Evolutionary conservation across 805 yeast species (phyloP).

Genomic region (Nakazawaea ambrosiae): DNA sequence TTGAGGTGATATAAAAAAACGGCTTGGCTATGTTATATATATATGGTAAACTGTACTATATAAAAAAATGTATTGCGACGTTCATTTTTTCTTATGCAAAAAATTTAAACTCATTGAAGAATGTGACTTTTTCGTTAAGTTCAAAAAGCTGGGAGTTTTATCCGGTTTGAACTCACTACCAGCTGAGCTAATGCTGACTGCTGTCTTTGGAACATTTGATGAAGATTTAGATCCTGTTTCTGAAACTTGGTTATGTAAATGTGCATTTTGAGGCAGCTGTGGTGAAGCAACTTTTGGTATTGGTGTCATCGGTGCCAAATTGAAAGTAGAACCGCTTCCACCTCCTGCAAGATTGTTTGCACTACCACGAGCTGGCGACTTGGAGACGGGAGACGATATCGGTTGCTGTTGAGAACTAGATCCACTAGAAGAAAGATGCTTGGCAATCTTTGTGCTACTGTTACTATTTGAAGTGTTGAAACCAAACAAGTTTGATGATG

Average conservation of each 20-base stretch:
- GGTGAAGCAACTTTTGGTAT: conserved; percentile 1
- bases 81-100: conserved; percentile 22
- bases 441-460: conserved; percentile 9
- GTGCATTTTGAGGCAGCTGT: conserved; percentile 8
- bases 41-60: too few species aligned
- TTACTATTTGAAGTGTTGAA: conserved; percentile 8
- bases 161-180: conserved; percentile 4
- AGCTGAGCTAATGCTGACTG: background rate
- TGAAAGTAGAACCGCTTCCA: conserved; percentile 5
- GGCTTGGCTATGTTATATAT: too few species aligned
- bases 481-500: conserved; percentile 22
- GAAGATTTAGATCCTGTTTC: background rate
- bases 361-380: conserved; percentile 5
- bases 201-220: too few species aligned
- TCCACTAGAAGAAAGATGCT: too few species aligned
- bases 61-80: too few species aligned
- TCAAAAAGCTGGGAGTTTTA: conserved; percentile 2
- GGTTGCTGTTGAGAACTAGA: too few species aligned
- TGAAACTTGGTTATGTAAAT: conserved; percentile 1
- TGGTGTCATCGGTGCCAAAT: conserved; percentile 9
- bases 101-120: conserved; percentile 22
- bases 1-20: too few species aligned
- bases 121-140: conserved; percentile 9
- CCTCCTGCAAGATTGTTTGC: conserved; percentile 9
- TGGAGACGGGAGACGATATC: conserved; percentile 9